phyloP scores from a whole-genome alignment of 2,329 filamentous ascomycete genomes.

The Septoria petroselini region DNA sequence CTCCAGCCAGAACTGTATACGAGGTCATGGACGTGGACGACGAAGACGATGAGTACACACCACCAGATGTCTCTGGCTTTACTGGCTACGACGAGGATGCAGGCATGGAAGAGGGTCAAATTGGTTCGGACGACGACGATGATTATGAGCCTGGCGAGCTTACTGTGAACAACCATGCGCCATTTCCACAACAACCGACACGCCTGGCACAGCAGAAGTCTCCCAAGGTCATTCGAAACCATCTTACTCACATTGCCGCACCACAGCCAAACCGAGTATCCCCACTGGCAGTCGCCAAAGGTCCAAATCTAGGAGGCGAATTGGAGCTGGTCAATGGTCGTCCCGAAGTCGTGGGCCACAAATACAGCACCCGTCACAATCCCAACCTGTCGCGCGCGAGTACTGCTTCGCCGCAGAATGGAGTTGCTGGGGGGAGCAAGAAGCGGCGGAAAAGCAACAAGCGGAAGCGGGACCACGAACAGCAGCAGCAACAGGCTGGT shows the following conservation, averaged over 20 bases:
- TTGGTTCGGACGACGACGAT: constrained; percentile 32
- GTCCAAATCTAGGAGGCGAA: constrained; percentile 38
- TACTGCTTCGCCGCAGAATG: constrained; percentile 31
- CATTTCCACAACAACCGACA: constrained; percentile 15
- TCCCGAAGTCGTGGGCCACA: constrained; percentile 34
- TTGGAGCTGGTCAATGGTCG: constrained; percentile 49
- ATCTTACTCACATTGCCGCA: constrained; percentile 61
- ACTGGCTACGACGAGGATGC: constrained; percentile 25
- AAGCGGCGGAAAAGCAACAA: constrained; percentile 39
- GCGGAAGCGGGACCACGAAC: constrained; percentile 35
- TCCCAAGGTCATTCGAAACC: constrained; percentile 62
- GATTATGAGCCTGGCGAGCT: constrained; percentile 41
- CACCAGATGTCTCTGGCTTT: constrained; percentile 32
- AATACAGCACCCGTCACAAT: constrained; percentile 24
- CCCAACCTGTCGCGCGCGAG: constrained; percentile 29
- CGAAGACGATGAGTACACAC: constrained; percentile 37
- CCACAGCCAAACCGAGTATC: constrained; percentile 71
- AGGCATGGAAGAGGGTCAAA: constrained; percentile 21
- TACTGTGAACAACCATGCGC: constrained; percentile 28
- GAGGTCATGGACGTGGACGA: constrained; percentile 31
- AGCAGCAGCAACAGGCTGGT: constrained; percentile 19
- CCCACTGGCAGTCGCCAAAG: constrained; percentile 54
- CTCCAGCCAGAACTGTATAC: constrained; percentile 11
- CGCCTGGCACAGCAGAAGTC: constrained; percentile 34
- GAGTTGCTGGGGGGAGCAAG: constrained; percentile 27